Percentiles rank a stretch among this genome's conserved stretches.
Conservation (phyloP, 768 basidiomycete genomes). For the Agaricus blazei region DNA sequence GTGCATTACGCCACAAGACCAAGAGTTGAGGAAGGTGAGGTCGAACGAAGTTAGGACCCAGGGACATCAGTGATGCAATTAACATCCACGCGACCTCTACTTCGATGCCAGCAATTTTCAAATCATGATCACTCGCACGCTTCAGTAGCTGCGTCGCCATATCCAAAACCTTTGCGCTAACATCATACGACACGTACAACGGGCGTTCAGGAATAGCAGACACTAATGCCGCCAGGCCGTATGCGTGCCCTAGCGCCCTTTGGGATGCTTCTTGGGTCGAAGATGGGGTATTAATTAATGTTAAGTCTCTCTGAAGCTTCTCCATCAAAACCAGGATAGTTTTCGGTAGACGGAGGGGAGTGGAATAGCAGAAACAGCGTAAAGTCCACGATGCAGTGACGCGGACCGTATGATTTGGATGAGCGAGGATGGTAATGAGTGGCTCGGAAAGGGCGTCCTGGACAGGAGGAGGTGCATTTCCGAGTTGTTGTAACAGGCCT, state of each 20-base stretch:
- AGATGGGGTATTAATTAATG: slow-evolving; percentile 63
- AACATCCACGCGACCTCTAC: slow-evolving; percentile 94
- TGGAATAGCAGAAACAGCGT: slow-evolving; percentile 85
- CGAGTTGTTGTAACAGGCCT: slow-evolving; percentile 81
- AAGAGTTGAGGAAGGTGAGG: slow-evolving; percentile 91
- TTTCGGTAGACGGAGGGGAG: slow-evolving; percentile 79
- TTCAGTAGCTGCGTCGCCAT: slow-evolving; percentile 89
- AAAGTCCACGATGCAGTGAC: slow-evolving; percentile 85
- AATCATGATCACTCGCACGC: slow-evolving; percentile 85
- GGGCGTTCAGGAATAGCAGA: slow-evolving; percentile 83
- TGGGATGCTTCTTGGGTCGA: slow-evolving; percentile 65
- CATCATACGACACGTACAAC: slow-evolving; percentile 92
- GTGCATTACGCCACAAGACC: slow-evolving; percentile 94
- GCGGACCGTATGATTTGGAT: slow-evolving; percentile 85
- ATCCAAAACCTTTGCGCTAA: slow-evolving; percentile 86
- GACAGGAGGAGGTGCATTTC: slow-evolving; percentile 86
- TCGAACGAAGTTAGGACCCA: slow-evolving; percentile 91
- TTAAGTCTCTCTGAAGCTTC: slow-evolving; percentile 79
- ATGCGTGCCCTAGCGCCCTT: slow-evolving; percentile 82
- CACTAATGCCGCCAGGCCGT: slow-evolving; percentile 84
- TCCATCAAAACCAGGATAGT: slow-evolving; percentile 74
- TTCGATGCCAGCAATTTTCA: slow-evolving; percentile 75
- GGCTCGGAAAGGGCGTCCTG: slow-evolving; percentile 89
- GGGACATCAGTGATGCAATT: slow-evolving; percentile 85
- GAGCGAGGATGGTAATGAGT: slow-evolving; percentile 76